These are phyloP conservation scores for Euphorbia neoarborescens DNA, from an alignment of 441 rosid genomes.

Conservation along the genomic window DNA sequence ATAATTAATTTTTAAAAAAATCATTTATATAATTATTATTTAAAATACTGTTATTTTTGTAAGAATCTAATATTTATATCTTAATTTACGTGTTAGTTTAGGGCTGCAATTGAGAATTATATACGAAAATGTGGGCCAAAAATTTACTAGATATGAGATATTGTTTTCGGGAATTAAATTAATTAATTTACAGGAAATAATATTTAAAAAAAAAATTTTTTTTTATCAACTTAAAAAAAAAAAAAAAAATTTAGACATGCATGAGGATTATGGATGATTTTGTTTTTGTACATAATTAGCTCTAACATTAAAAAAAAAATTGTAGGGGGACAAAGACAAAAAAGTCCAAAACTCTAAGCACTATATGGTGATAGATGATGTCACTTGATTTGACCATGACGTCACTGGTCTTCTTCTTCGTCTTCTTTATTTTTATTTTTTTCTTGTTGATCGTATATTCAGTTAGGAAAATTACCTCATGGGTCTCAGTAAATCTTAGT, in stretches of 20 bases:
- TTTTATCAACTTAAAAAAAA: too few relatives aligned
- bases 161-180: too few relatives aligned
- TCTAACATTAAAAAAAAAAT: not conserved
- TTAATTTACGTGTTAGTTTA: too few relatives aligned
- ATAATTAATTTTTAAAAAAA: too few relatives aligned
- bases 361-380: constrained; percentile 9
- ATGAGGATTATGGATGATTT: not conserved
- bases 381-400: constrained; percentile 16
- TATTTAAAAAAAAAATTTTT: too few relatives aligned
- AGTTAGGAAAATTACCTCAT: constrained; percentile 3
- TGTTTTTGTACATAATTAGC: not conserved
- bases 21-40: too few relatives aligned
- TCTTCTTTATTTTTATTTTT: too few relatives aligned
- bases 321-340: not conserved
- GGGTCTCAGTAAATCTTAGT: constrained; percentile 6
- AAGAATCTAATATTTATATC: too few relatives aligned
- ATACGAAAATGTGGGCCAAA: constrained; percentile 10
- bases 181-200: too few relatives aligned
- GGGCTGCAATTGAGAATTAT: too few relatives aligned
- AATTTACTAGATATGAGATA: not conserved
- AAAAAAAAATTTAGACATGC: not conserved
- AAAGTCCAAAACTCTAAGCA: constrained; percentile 9
- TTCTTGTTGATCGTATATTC: not conserved
- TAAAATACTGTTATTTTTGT: too few relatives aligned
- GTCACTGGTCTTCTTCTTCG: not conserved